Evolutionary conservation across 2,329 filamentous ascomycete genomes (phyloP).

Genomic region (Exophiala lecanii-corni): DNA sequence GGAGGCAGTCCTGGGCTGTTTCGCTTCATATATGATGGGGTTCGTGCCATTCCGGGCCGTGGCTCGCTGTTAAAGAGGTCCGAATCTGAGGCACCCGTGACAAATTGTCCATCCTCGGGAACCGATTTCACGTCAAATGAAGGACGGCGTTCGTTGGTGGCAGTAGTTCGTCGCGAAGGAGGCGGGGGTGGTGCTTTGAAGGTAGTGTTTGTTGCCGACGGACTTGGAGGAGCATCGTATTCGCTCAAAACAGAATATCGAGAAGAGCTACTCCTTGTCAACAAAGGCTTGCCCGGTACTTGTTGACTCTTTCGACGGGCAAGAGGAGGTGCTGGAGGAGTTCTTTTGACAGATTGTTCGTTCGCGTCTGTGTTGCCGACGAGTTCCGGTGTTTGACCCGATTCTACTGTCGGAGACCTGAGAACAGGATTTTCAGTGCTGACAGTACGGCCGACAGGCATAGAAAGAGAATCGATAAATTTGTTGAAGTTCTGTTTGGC

Average conservation of each 20-base stretch:
- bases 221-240: conserved; percentile 29
- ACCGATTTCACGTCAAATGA: conserved; percentile 18
- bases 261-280: conserved; percentile 31
- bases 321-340: conserved; percentile 46
- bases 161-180: conserved; percentile 48
- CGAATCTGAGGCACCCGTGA: neutral
- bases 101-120: conserved; percentile 6
- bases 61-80: conserved; percentile 1
- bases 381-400: conserved; percentile 16
- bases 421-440: conserved; percentile 5
- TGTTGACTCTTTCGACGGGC: conserved; percentile 45
- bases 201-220: conserved; percentile 26
- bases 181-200: conserved; percentile 39
- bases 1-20: conserved; percentile 32
- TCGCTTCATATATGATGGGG: conserved; percentile 12
- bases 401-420: conserved; percentile 27
- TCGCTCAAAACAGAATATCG: conserved; percentile 28
- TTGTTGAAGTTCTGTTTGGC: conserved; percentile 16
- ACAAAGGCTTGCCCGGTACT: conserved; percentile 33
- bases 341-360: conserved; percentile 23
- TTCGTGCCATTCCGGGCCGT: conserved; percentile 4
- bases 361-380: neutral
- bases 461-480: conserved; percentile 20
- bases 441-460: conserved; percentile 6
- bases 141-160: conserved; percentile 28